Conservation (phyloP, 2,329 filamentous ascomycete species). For the Graphiopsis chlorocephala region DNA sequence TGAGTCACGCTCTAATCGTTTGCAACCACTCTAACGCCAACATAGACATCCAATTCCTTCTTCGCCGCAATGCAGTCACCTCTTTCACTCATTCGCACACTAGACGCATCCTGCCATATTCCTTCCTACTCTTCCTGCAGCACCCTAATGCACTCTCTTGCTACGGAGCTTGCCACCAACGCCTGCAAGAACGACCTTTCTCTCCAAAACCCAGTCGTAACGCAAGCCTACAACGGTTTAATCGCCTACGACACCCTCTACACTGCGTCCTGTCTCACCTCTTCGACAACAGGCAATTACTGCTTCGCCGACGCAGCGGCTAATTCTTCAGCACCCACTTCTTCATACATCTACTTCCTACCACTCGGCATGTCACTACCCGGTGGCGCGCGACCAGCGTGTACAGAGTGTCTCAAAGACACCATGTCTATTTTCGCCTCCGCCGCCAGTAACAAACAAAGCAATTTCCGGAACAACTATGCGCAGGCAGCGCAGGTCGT, state of each 20-base stretch:
- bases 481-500: conserved; percentile 67
- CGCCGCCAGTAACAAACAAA: conserved; percentile 61
- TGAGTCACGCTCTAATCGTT: not conserved
- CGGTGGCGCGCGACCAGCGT: conserved; percentile 64
- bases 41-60: conserved; percentile 75
- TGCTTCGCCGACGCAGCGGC: conserved; percentile 84
- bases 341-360: conserved; percentile 81
- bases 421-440: conserved; percentile 79
- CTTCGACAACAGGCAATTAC: conserved; percentile 55
- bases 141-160: conserved; percentile 61
- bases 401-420: conserved; percentile 70
- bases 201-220: conserved; percentile 65
- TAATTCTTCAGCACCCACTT: conserved; percentile 66
- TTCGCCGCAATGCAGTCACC: conserved; percentile 59
- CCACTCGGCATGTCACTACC: conserved; percentile 74
- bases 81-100: conserved; percentile 7
- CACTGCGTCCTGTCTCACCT: conserved; percentile 73
- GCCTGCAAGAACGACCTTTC: conserved; percentile 58
- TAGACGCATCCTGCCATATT: conserved; percentile 70
- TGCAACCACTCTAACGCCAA: not conserved
- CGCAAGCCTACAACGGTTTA: conserved; percentile 73
- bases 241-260: conserved; percentile 75
- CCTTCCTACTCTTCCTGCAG: conserved; percentile 62
- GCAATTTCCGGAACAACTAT: conserved; percentile 64
- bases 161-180: conserved; percentile 58